Evolutionary conservation across 129 eudicot species (phyloP).

Genomic region (Tanacetum coccineum): DNA sequence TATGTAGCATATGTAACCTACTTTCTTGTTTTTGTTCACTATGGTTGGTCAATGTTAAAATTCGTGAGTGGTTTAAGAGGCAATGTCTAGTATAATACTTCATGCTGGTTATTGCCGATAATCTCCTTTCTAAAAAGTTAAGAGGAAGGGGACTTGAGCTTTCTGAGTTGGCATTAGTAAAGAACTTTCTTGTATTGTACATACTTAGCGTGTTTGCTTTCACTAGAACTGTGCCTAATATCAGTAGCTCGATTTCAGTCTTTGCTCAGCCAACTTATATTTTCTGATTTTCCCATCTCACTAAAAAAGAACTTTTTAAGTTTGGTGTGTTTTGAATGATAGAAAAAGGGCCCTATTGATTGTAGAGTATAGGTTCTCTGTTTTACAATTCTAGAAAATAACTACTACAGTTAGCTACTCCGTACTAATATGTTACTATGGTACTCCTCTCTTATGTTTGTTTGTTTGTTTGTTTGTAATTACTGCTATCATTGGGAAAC

Average conservation of each 20-base stretch:
- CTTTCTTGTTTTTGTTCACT: too few relatives aligned
- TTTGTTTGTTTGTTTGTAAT: background rate
- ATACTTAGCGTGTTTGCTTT: background rate
- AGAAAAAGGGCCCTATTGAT: conserved; percentile 1
- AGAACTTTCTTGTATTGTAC: background rate
- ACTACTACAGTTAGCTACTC: background rate
- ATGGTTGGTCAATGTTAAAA: too few relatives aligned
- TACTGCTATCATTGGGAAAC: background rate
- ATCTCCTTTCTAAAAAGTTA: too few relatives aligned
- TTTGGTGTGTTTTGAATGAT: conserved; percentile 1
- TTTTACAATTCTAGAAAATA: background rate
- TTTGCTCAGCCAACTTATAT: background rate
- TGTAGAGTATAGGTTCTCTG: background rate
- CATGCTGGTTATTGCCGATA: too few relatives aligned
- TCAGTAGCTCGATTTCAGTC: background rate
- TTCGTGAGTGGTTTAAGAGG: too few relatives aligned
- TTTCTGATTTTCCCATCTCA: background rate
- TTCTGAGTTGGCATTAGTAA: background rate
- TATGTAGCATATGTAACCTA: background rate
- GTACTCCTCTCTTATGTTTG: background rate
- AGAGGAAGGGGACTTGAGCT: too few relatives aligned
- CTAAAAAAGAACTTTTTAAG: background rate
- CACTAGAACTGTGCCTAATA: background rate
- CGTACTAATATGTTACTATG: background rate
- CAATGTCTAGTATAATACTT: too few relatives aligned